These are phyloP conservation scores for Pythium grandisporangium DNA, from an alignment of 352 stramenopile genomes.

Conservation along the genomic window DNA sequence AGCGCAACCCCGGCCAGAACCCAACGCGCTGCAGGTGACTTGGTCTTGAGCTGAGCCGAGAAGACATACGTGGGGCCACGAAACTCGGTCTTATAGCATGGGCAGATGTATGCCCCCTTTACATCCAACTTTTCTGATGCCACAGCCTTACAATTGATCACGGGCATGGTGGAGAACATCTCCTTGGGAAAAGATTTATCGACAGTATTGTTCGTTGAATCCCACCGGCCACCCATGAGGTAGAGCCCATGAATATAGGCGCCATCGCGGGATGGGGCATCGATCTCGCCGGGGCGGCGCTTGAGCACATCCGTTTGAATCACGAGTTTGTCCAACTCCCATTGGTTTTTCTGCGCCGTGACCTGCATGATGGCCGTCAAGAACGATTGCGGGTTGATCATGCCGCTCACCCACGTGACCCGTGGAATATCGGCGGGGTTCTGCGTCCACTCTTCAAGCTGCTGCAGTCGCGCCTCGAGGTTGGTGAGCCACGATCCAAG, in stretches of 20 bases:
- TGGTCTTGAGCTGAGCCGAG: conserved; percentile 96
- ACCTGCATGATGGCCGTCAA: conserved; percentile 97
- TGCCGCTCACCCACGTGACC: conserved; percentile 92
- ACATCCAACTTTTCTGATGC: conserved; percentile 92
- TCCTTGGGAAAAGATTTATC: conserved; percentile 96
- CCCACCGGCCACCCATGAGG: conserved; percentile 96
- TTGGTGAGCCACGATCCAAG: conserved; percentile 93
- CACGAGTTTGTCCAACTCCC: conserved; percentile 96
- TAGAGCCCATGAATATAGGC: conserved; percentile 93
- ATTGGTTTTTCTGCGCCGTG: conserved; percentile 96
- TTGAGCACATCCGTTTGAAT: conserved; percentile 96
- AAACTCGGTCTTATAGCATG: conserved; percentile 96
- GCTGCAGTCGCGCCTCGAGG: conserved; percentile 85
- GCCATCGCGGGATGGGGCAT: conserved; percentile 86
- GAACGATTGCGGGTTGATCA: conserved; percentile 96
- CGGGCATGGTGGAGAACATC: conserved; percentile 97
- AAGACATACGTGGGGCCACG: conserved; percentile 96
- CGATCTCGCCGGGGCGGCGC: conserved; percentile 86
- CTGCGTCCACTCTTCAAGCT: conserved; percentile 96
- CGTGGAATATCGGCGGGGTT: conserved; percentile 95
- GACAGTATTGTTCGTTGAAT: conserved; percentile 87
- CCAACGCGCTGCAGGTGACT: conserved; percentile 91
- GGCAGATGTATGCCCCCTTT: conserved; percentile 93
- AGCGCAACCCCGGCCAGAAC: conserved; percentile 93
- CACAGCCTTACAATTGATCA: conserved; percentile 97